Base-by-base conservation (phyloP, 2,329 filamentous ascomycete species). In the Xylariaceae sp. region DNA sequence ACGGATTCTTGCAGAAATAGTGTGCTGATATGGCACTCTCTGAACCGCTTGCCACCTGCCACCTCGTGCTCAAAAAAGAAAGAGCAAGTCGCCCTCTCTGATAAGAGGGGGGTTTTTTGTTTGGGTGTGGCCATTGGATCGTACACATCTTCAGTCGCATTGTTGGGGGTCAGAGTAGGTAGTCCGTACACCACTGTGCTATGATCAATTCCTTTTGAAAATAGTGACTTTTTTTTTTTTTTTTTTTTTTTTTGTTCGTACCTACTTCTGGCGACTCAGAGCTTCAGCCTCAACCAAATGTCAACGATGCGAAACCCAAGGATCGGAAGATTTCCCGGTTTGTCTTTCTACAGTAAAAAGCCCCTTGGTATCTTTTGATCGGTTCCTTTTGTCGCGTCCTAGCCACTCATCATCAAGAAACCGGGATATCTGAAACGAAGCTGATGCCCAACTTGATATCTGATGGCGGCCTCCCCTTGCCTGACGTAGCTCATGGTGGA, bases 1-100 rank as follows among this genome's bases (percentile, higher is more conserved):
- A 58, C 59, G 63, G 65, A 62, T 54, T 65, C 62, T 57, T 65
- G 63, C 65, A 67, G 60, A 60, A 58, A 60, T 61, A 65, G 62
- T 51, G 63, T 53, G 51, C 41, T 50, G 61, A 57, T 59, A 64
- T 56, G 63, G 64, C 65, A 65, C 62, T 60, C 61, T 61, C 54
- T 39, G 56, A 47, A 43, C 56, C 58, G 54, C 58, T 47, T 59
- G 49, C 53, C 52, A 57, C 60, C 57, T 63, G 49, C 51, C 53
- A 58, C 60, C 59, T 62, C 56, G 52, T 58, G 51, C 57, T 54
- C 52, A 60, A 53, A 60, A 57, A 61, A 57, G 62, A 26, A 19
- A 19, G 58, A 66, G 63, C 60, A 64, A 58, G 54, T 59, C 53
- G 43, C 60, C 57, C 55, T 55, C 53, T 55, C 55, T 53, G 48